A percentile compares a stretch with the other conserved stretches of the same genome.
phyloP scores from a whole-genome alignment of 352 stramenopile genomes.

The Phytophthora sansomeana region DNA sequence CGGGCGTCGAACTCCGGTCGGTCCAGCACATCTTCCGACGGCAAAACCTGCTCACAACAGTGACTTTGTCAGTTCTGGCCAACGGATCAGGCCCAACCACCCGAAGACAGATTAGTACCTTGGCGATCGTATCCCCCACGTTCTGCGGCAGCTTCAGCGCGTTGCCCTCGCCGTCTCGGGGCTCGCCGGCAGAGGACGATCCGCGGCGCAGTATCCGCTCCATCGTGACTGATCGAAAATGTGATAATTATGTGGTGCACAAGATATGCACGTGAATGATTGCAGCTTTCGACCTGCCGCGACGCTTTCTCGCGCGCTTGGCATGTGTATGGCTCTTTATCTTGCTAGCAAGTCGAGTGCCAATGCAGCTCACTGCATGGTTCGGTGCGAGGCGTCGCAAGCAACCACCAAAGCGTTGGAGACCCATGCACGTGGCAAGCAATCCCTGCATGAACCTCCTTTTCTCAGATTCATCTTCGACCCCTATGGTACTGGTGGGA shows the following conservation, averaged over 20 bases:
- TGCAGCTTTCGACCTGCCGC: not conserved
- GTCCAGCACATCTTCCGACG: slow-evolving; percentile 89
- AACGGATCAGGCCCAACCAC: not conserved
- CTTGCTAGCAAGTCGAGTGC: no score
- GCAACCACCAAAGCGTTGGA: no score
- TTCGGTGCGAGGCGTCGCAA: no score
- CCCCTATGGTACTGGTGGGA: slow-evolving; percentile 18
- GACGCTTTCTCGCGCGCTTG: no score
- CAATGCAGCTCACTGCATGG: no score
- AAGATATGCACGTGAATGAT: not conserved
- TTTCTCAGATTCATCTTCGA: slow-evolving; percentile 28
- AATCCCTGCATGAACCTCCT: no score
- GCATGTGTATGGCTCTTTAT: no score
- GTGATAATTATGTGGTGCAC: not conserved
- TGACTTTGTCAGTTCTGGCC: not conserved
- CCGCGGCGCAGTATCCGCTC: slow-evolving; percentile 18
- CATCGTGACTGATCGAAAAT: slow-evolving; percentile 22
- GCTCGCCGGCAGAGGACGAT: slow-evolving; percentile 9
- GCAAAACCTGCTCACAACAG: slow-evolving; percentile 53
- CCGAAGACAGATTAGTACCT: slow-evolving; percentile 42
- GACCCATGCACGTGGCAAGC: no score
- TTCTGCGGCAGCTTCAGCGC: slow-evolving; percentile 58
- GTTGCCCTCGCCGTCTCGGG: slow-evolving; percentile 20
- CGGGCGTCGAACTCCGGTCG: slow-evolving; percentile 91
- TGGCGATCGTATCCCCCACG: slow-evolving; percentile 62